phyloP scores from a whole-genome alignment of 345 rosid species.

The Populus euphratica region DNA sequence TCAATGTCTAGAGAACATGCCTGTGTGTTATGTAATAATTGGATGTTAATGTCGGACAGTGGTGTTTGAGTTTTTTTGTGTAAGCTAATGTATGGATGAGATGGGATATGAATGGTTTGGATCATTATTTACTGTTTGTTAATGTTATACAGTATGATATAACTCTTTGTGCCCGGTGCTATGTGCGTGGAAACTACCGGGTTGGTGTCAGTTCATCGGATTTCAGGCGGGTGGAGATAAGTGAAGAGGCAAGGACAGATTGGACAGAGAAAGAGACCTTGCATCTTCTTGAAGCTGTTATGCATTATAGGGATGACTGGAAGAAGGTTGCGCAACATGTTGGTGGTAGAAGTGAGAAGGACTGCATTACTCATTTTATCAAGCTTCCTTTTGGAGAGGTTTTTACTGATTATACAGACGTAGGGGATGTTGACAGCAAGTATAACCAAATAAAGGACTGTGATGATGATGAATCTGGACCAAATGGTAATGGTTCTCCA shows the following conservation, averaged over 20 bases:
- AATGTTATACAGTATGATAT: constrained; percentile 53
- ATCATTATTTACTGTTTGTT: no score
- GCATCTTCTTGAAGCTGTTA: constrained; percentile 72
- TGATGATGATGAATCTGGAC: constrained; percentile 33
- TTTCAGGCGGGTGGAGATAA: constrained; percentile 82
- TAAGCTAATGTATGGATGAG: no score
- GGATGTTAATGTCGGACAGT: no score
- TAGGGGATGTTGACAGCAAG: constrained; percentile 39
- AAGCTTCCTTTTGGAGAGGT: constrained; percentile 90
- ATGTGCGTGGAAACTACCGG: constrained; percentile 76
- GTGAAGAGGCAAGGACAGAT: constrained; percentile 55
- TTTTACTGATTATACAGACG: constrained; percentile 39
- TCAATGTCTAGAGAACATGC: no score
- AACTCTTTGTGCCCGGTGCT: constrained; percentile 92
- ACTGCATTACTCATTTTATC: constrained; percentile 70
- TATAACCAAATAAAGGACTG: constrained; percentile 30
- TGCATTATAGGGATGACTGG: constrained; percentile 88
- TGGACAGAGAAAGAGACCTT: constrained; percentile 85
- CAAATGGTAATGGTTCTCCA: constrained; percentile 25
- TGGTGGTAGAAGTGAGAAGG: constrained; percentile 77
- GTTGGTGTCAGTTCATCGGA: constrained; percentile 76
- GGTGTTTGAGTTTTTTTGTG: no score
- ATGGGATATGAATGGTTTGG: no score
- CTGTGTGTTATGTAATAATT: no score
- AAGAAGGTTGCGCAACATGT: constrained; percentile 80